A percentile compares a stretch with the other conserved stretches of the same genome.
Conservation (phyloP, 257 asterid species). For the Marsdenia floribunda region DNA sequence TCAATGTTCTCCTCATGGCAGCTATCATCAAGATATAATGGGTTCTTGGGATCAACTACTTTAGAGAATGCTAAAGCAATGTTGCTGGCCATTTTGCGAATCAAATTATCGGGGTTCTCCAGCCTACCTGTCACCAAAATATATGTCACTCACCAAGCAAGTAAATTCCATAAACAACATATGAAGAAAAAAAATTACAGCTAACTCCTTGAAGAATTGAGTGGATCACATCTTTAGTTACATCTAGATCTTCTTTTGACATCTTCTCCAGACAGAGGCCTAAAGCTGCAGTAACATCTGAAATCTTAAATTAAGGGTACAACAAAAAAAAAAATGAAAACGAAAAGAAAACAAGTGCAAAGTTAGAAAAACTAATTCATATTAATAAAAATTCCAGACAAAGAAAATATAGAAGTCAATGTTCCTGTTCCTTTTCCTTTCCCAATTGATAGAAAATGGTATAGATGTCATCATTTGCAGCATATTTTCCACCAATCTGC, state of each 20-base stretch:
- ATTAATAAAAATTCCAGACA: neutral
- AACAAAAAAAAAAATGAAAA: neutral
- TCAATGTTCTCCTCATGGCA: slow-evolving; percentile 61
- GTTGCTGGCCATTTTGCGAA: slow-evolving; percentile 90
- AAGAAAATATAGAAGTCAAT: neutral
- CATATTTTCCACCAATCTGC: neutral
- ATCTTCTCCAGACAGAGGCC: slow-evolving; percentile 96
- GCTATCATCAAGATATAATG: slow-evolving; percentile 85
- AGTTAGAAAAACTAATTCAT: slow-evolving; percentile 3
- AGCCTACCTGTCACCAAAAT: slow-evolving; percentile 69
- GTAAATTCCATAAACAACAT: slow-evolving; percentile 18
- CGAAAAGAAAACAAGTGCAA: neutral
- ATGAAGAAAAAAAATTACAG: slow-evolving; percentile 39
- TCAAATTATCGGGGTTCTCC: slow-evolving; percentile 74
- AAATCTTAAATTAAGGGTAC: slow-evolving; percentile 40
- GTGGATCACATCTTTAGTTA: slow-evolving; percentile 71
- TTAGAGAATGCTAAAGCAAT: slow-evolving; percentile 86
- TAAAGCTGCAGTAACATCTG: slow-evolving; percentile 89
- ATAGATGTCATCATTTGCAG: neutral
- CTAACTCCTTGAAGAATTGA: slow-evolving; percentile 92
- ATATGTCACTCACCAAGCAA: slow-evolving; percentile 8
- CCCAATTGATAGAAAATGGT: neutral
- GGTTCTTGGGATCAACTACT: slow-evolving; percentile 81
- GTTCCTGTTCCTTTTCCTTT: neutral
- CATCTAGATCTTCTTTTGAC: slow-evolving; percentile 77